Base-by-base conservation (phyloP, 441 rosid species). In the Brassica hybrid region DNA sequence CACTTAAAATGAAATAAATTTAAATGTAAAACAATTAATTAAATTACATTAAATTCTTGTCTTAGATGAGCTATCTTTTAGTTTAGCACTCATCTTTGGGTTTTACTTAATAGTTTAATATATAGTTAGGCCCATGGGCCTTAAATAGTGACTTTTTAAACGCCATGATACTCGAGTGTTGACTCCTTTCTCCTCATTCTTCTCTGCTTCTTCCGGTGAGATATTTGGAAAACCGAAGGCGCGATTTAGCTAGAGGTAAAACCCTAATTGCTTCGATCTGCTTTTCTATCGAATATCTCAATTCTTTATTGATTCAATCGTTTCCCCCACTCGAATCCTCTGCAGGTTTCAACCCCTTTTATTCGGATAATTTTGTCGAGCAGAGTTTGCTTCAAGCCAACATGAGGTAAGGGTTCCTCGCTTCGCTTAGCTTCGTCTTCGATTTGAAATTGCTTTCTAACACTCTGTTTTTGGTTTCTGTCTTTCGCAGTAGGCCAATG, bases 401-500 rank as follows among this genome's bases (percentile, higher is more conserved):
- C 2, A 79, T 79, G 82, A 74, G 82, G 82, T 79, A 62, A 67
- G 74, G 69, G 69, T 67, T 38, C 57, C 12, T 41, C 58, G n/a
- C n/a, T n/a, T n/a, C n/a, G n/a, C n/a, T n/a, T n/a, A n/a, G 41
- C 41, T 73, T 61, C 66, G 73, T 73, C 61, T 78, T 0, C 48
- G 18, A 11, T 30, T 72, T 58, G 27, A 16, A 41, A 13, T 16
- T 48, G 8, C 2, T 6, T 27, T 14, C 32, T 60, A 10, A 67
- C 43, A 61, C 59, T 65, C 19, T 10, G 2, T 16, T 59, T 41
- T 68, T 58, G 58, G 27, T 0, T 65, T n/a, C 7, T 48, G 1
- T 66, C 6, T 14, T 50, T 79, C 6, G 96, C 78, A 91, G 96
- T 71, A 87, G 85, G 68, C 85, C 93, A 16, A 88, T 86, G 93